Evolutionary conservation across 1,284 basidiomycete genomes (phyloP).

Genomic region (Sporisorium exsertum): DNA sequence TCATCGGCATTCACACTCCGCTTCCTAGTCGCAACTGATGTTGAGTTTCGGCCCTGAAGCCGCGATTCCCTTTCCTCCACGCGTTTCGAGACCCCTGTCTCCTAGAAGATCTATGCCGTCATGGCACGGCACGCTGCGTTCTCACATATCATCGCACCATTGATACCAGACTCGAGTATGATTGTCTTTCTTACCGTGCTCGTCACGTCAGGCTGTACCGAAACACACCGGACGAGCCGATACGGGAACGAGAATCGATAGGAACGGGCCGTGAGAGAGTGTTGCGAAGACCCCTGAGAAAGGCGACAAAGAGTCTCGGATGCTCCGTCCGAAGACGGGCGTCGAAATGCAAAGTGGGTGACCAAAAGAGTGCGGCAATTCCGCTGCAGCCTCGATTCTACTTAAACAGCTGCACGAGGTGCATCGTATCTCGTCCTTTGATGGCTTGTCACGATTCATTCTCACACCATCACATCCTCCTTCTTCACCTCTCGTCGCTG

Average conservation of each 20-base stretch:
- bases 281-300: conserved; percentile 1
- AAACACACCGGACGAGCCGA: background rate
- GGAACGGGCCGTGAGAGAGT: background rate
- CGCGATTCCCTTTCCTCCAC: too few relatives aligned
- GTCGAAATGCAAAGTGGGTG: conserved; percentile 1
- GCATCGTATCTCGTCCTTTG: background rate
- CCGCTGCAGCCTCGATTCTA: conserved; percentile 1
- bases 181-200: background rate
- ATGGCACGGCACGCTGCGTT: too few relatives aligned
- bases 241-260: background rate
- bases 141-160: too few relatives aligned
- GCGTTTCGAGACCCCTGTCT: too few relatives aligned
- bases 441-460: background rate
- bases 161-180: background rate
- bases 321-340: background rate
- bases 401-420: conserved; percentile 4
- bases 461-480: background rate
- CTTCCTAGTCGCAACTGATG: too few relatives aligned
- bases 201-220: background rate
- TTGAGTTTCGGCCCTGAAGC: too few relatives aligned
- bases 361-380: conserved; percentile 4
- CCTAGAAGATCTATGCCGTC: background rate
- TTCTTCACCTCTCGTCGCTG: background rate
- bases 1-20: background rate
- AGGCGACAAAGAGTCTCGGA: background rate